Conservation (phyloP, 257 asterid genomes). For the Solanum lycopersicoides region DNA sequence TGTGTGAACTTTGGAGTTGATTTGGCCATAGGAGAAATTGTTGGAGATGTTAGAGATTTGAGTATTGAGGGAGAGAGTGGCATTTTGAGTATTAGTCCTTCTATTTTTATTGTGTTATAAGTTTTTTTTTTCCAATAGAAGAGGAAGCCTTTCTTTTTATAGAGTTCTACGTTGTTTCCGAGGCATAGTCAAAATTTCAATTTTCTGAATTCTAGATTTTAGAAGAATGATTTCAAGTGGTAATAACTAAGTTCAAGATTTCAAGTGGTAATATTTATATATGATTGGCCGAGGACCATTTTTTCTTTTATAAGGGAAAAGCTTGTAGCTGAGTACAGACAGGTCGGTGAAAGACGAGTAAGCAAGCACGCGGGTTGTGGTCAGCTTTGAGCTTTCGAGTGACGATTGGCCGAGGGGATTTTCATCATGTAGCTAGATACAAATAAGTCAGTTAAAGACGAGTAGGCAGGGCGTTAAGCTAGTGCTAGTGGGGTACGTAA, state of each 20-base stretch:
- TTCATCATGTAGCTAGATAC: too few relatives aligned
- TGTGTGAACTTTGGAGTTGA: background rate
- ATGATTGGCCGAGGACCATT: background rate
- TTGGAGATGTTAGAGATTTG: background rate
- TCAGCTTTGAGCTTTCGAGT: too few relatives aligned
- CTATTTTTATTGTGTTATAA: background rate
- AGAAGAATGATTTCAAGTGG: too few relatives aligned
- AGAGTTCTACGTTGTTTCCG: fast-evolving
- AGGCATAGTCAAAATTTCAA: too few relatives aligned
- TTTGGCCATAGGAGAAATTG: background rate
- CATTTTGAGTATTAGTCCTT: background rate
- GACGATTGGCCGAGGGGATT: too few relatives aligned
- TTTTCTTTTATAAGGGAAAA: background rate
- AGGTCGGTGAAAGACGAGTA: too few relatives aligned
- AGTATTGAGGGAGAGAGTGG: background rate
- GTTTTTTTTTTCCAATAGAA: background rate
- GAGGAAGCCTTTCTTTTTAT: background rate
- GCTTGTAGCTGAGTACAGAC: background rate
- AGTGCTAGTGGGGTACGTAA: too few relatives aligned
- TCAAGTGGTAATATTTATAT: too few relatives aligned
- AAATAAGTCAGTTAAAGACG: too few relatives aligned
- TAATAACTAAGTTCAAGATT: too few relatives aligned
- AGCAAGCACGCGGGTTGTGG: background rate
- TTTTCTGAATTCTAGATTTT: too few relatives aligned
- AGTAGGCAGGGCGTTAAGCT: too few relatives aligned